Base-by-base conservation (phyloP, 768 basidiomycete species). In the Amanita pseudoporphyria region DNA sequence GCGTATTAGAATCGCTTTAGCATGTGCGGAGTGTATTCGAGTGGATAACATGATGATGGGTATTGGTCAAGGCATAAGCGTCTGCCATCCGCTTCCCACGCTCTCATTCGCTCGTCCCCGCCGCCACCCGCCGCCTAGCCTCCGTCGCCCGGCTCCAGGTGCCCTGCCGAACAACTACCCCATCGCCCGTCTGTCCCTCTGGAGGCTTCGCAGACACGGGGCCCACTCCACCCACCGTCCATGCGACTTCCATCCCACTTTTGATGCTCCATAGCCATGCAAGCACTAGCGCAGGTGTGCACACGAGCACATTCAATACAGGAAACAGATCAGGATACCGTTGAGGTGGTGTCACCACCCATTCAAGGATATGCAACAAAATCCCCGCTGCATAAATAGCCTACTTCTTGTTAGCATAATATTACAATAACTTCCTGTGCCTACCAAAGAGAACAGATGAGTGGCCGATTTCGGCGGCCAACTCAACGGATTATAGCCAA, bases 231-330 rank as follows among this genome's bases (percentile, higher is more conserved):
- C 78, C 77, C 9, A 87, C 61, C 10, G 84, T 87, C 93, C 92
- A 95, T 7, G 78, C 71, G 32, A 82, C 82, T 58, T 94, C 82
- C 19, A 92, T 61, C 18, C 85, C 77, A 41, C 86, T 82, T 55
- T 82, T 84, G 62, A 91, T 80, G 44, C 87, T 88, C 91, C 91
- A 96, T 13, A 92, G 59, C 88, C 88, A 97, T n/a, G 78, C 72
- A 24, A 89, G 62, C 6, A 71, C 76, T 61, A 97, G 95, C 14
- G 95, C 79, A 1, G 81, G 84, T 1, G 84, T 85, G 59, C 83
- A 81, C 39, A 93, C 60, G 13, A 91, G 74, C 2, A 92, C 81
- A 62, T 96, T 97, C 33, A 92, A 69, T 1, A 94, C 90, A 0
- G 85, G 69, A 61, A 79, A 96, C 35, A 96, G 64, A 63, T 95